phyloP scores from a whole-genome alignment of 2,329 filamentous ascomycete species.

The Fusarium devonianum region DNA sequence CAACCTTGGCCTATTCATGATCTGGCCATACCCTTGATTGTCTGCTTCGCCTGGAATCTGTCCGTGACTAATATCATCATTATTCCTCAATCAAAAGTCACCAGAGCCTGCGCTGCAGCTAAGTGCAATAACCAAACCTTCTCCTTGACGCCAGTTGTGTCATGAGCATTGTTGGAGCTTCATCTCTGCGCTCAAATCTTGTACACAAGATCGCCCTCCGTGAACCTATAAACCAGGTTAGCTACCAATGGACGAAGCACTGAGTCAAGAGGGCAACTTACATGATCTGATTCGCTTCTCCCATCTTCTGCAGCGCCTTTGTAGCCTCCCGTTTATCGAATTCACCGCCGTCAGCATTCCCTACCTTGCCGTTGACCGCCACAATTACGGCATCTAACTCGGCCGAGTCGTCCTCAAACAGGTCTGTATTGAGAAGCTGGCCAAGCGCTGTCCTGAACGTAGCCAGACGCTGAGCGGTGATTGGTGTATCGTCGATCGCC shows the following conservation, averaged over 20 bases:
- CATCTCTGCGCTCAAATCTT: slow-evolving; percentile 62
- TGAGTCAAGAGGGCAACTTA: slow-evolving; percentile 57
- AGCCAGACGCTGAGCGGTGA: slow-evolving; percentile 69
- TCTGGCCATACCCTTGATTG: slow-evolving; percentile 16
- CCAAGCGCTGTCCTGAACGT: slow-evolving; percentile 84
- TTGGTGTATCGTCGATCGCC: slow-evolving; percentile 55
- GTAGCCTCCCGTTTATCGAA: slow-evolving; percentile 79
- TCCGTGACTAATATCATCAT: slow-evolving; percentile 10
- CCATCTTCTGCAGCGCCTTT: slow-evolving; percentile 80
- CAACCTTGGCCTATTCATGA: slow-evolving; percentile 15
- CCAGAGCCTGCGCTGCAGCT: slow-evolving; percentile 1
- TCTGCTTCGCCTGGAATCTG: slow-evolving; percentile 1
- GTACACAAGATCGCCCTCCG: slow-evolving; percentile 71
- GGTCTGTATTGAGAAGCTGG: slow-evolving; percentile 77
- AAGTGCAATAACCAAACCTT: slow-evolving; percentile 3
- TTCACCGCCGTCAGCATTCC: slow-evolving; percentile 57
- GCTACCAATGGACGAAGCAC: slow-evolving; percentile 2
- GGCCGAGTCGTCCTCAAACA: slow-evolving; percentile 90
- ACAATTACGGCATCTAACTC: slow-evolving; percentile 76
- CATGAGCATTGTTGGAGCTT: not conserved
- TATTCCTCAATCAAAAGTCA: slow-evolving; percentile 8
- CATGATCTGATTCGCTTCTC: slow-evolving; percentile 90
- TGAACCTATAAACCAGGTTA: slow-evolving; percentile 54
- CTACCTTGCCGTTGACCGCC: slow-evolving; percentile 79
- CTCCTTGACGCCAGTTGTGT: slow-evolving; percentile 17